Base-by-base conservation (phyloP, 768 basidiomycete species). In the Ramaria rubella region DNA sequence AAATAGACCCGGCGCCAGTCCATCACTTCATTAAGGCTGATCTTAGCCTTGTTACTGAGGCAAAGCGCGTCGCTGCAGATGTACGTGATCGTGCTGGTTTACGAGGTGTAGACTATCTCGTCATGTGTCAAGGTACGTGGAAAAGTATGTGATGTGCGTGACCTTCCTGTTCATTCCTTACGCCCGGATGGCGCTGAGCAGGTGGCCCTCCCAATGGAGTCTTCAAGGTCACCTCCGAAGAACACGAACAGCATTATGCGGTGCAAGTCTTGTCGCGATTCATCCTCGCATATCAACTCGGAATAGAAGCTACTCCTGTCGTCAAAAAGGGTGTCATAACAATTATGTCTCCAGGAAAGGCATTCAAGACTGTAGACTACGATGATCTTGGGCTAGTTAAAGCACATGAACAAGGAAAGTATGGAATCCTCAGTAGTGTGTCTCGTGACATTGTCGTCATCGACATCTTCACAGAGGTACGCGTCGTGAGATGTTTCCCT, bases 251-350 rank as follows among this genome's bases (percentile, higher is more conserved):
- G 19, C 55, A 56, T 48, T 56, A 48, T 31, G 44, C 55, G n/a
- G 55, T 56, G n/a, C 55, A 56, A 29, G 55, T 56, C 17, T 30
- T 56, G 3, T 56, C 55, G 23, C 55, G 55, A 6, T 56, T 56
- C 27, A 23, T 56, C 19, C 11, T 56, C 17, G 31, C 14, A 19
- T 49, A 56, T 27, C 21, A 40, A 19, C 46, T 56, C 21, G 46
- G 44, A 12, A 45, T n/a, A 19, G 34, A 40, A 12, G 15, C 31
- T n/a, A 45, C 27, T 14, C 26, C 52, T 24, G 23, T 34, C 26
- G 44, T 56, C 6, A 56, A 56, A 23, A 46, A 33, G 3, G 43
- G 44, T 19, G 55, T 56, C 43, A 33, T 56, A 17, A 5, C 55
- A 11, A 45, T 56, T 23, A 56, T 56, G 55, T 8, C 44, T 12